Evolutionary conservation across 495 filamentous ascomycete species (phyloP).

Genomic region (Sphaerosporella brunnea): DNA sequence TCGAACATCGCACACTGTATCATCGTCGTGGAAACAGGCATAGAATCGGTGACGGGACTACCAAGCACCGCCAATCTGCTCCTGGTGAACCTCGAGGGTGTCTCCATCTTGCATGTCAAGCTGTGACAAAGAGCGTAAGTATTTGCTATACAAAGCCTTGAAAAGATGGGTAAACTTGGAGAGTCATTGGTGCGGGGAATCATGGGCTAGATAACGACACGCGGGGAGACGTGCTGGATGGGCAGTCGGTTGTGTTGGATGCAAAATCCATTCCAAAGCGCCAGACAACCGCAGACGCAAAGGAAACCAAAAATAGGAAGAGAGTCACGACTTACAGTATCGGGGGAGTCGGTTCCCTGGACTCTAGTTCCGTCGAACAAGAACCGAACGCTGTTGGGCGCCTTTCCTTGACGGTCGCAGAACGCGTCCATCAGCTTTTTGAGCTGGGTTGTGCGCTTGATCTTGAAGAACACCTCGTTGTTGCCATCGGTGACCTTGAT

Average conservation of each 20-base stretch:
- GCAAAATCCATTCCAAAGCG: too few species aligned
- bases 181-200: too few species aligned
- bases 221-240: too few species aligned
- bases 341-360: slow-evolving; percentile 71
- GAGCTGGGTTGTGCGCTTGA: slow-evolving; percentile 88
- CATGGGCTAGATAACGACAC: too few species aligned
- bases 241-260: too few species aligned
- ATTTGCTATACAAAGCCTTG: too few species aligned
- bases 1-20: too few species aligned
- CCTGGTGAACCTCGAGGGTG: slow-evolving; percentile 92
- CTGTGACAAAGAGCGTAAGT: slow-evolving; percentile 35
- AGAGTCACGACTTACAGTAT: slow-evolving; percentile 48
- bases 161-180: too few species aligned
- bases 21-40: too few species aligned
- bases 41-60: too few species aligned
- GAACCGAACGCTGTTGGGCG: slow-evolving; percentile 68
- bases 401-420: slow-evolving; percentile 90
- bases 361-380: slow-evolving; percentile 90
- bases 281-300: too few species aligned
- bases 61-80: slow-evolving; percentile 69
- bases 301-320: background rate
- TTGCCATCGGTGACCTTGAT: slow-evolving; percentile 99
- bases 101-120: slow-evolving; percentile 96
- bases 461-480: slow-evolving; percentile 99
- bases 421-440: slow-evolving; percentile 99